A percentile compares a stretch with the other conserved stretches of the same genome.
These are phyloP conservation scores for Neovahlkampfia damariscottae DNA, from an alignment of 78 protist species.

Conservation along the genomic window DNA sequence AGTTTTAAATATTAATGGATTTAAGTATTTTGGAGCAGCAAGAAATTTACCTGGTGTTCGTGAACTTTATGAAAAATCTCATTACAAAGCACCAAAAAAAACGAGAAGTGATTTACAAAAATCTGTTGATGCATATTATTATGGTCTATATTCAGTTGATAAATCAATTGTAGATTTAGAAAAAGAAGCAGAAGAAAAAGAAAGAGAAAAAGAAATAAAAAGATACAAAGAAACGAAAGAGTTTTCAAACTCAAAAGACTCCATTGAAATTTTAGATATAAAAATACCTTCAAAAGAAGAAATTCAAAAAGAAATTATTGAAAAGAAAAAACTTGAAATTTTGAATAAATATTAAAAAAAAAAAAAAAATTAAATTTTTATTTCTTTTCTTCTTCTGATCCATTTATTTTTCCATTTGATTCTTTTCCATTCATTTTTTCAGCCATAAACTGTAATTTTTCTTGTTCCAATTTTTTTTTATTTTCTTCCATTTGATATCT, in stretches of 20 bases:
- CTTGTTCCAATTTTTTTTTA: not conserved
- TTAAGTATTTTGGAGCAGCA: constrained; percentile 91
- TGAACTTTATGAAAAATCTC: constrained; percentile 58
- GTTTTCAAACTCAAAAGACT: too few species aligned
- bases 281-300: too few species aligned
- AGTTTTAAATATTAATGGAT: constrained; percentile 26
- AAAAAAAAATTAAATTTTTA: too few species aligned
- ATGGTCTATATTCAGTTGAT: constrained; percentile 82
- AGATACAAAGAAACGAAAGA: constrained; percentile 3
- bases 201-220: constrained; percentile 32
- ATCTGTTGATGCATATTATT: constrained; percentile 71
- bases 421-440: not conserved
- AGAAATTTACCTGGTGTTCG: constrained; percentile 84
- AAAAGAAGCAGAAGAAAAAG: constrained; percentile 19
- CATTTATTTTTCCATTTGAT: too few species aligned
- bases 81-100: not conserved
- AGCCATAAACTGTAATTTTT: not conserved
- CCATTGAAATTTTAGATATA: too few species aligned
- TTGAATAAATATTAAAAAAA: too few species aligned
- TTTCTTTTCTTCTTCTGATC: too few species aligned
- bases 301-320: too few species aligned
- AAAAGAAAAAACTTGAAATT: too few species aligned
- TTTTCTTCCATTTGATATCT: not conserved
- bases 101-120: constrained; percentile 44
- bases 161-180: constrained; percentile 41